Evolutionary conservation across 805 yeast genomes (phyloP).

Genomic region (Priceomyces castillae): DNA sequence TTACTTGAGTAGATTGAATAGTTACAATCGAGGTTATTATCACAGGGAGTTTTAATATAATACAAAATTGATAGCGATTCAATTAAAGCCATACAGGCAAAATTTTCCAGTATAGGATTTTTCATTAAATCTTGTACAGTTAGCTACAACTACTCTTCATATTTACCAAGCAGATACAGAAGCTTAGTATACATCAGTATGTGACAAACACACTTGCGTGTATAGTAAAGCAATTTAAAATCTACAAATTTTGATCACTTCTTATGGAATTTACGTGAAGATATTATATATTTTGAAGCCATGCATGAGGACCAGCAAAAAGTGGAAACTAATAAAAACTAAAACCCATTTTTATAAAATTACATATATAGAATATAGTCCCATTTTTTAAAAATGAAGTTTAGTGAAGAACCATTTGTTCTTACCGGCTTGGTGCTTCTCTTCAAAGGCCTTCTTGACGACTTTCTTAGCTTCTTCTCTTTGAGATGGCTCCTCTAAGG

Average conservation of each 20-base stretch:
- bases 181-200: too few species aligned
- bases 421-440: conserved; percentile 98
- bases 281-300: conserved; percentile 30
- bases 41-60: too few species aligned
- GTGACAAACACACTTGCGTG: too few species aligned
- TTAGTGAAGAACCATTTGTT: conserved; percentile 99
- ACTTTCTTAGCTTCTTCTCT: conserved; percentile 98
- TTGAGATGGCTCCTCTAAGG: conserved; percentile 96
- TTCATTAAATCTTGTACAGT: too few species aligned
- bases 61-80: too few species aligned
- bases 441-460: conserved; percentile 98
- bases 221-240: too few species aligned
- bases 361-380: conserved; percentile 8
- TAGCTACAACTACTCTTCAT: too few species aligned
- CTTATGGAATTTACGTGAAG: conserved; percentile 12
- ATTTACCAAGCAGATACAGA: too few species aligned
- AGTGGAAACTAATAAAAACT: conserved; percentile 18
- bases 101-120: background rate
- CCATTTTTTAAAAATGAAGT: conserved; percentile 69
- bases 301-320: conserved; percentile 20
- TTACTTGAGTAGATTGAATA: too few species aligned
- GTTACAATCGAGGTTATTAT: too few species aligned
- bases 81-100: background rate
- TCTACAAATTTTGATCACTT: background rate
- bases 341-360: conserved; percentile 14